Evolutionary conservation across 2,329 filamentous ascomycete species (phyloP), one percentile per base, ranked within the genome.

Genomic region (Trichoderma atroviride): DNA sequence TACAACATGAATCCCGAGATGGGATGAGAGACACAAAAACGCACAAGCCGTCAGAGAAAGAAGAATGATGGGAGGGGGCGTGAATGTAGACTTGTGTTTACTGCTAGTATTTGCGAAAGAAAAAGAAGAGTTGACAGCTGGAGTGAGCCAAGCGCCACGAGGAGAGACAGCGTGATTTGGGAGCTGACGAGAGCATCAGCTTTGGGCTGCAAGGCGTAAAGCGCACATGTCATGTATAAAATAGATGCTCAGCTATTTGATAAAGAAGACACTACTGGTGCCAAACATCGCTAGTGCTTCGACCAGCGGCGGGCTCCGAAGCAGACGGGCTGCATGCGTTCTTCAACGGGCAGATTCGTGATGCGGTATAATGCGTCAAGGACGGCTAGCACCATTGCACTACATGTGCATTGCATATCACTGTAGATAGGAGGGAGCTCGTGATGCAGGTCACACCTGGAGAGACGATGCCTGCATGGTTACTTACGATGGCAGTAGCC

Each of bases 381-480:
- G 9, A n/a, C 47, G 47, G 47, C 37, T 40, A 52, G 47, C 22
- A 52, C 19, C 19, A 47, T 47, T 33, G 16, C 31, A 57, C 53
- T 35, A 57, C 27, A 31, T 14, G 29, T 9, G 19, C 22, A 35
- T 31, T 55, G 52, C 52, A 27, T 55, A 27, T 50, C 43, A 22
- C 4, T 27, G 27, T 19, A 56, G 24, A 19, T n/a, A 11, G 47
- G 52, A 31, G 56, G 40, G 56, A 22, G 27, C 62, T 66, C 62
- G 62, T 66, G 62, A 66, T 66, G 62, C 29, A 66, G 53, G 62
- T 66, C 62, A 66, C 62, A 57, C 52, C 47, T 10, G 35, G 40
- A 43, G 40, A 43, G 31, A 27, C 53, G 37, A 57, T 57, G 35
- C 19, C 62, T 65, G 27, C 62, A 57, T 58, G 22, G 37, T 37